Percentiles rank a stretch among this genome's conserved stretches.
Conservation (phyloP, 179 eudicot genomes). For the Nepenthes alata region DNA sequence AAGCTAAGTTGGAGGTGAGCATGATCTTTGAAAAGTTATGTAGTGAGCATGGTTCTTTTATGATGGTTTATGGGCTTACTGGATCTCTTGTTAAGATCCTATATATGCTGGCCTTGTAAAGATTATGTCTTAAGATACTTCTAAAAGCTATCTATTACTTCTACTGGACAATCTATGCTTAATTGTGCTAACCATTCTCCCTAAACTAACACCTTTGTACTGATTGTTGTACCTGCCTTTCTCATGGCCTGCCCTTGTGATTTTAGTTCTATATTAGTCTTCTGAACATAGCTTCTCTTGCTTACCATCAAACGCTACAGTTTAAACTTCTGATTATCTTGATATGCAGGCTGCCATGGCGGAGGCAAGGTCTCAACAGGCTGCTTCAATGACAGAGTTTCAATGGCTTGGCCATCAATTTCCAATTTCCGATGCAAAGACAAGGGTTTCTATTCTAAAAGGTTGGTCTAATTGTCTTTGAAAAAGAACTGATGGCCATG, state of each 20-base stretch:
- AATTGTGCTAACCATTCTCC: too few relatives aligned
- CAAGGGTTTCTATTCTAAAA: constrained; percentile 81
- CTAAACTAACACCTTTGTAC: too few relatives aligned
- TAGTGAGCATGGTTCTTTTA: background rate
- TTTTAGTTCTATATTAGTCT: background rate
- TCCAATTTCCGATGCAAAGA: constrained; percentile 90
- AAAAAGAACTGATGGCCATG: too few relatives aligned
- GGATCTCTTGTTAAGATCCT: too few relatives aligned
- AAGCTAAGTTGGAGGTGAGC: constrained; percentile 74
- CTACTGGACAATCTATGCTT: too few relatives aligned
- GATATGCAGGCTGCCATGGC: constrained; percentile 81
- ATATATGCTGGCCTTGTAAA: too few relatives aligned
- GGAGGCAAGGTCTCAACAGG: constrained; percentile 96
- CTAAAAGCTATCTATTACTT: too few relatives aligned
- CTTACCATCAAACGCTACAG: background rate
- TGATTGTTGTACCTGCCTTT: too few relatives aligned
- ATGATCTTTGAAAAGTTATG: background rate
- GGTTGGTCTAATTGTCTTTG: constrained; percentile 26
- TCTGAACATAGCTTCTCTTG: background rate
- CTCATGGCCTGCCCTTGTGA: too few relatives aligned
- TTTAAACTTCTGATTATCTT: background rate
- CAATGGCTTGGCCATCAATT: constrained; percentile 83
- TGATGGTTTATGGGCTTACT: too few relatives aligned
- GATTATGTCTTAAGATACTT: too few relatives aligned
- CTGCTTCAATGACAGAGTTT: constrained; percentile 95